These are phyloP conservation scores for Tricholoma hemisulphureum DNA, from an alignment of 768 basidiomycete species.

Conservation along the genomic window DNA sequence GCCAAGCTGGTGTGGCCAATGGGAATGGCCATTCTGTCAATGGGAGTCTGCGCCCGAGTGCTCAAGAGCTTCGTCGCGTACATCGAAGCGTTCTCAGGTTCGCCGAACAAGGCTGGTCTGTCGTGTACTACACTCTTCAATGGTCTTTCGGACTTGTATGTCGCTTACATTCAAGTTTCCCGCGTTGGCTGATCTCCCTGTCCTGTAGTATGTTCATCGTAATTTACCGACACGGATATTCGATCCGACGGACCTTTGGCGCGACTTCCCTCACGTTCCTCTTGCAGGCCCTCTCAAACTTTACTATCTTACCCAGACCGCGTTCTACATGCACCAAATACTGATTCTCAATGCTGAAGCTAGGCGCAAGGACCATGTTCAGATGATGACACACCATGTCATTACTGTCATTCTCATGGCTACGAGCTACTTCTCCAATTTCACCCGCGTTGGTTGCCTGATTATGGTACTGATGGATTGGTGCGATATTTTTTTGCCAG, in stretches of 20 bases:
- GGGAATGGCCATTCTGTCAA: conserved; percentile 25
- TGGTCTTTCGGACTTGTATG: conserved; percentile 82
- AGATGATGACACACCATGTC: conserved; percentile 96
- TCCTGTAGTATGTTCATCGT: conserved; percentile 71
- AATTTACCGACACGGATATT: conserved; percentile 66
- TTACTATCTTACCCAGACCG: conserved; percentile 83
- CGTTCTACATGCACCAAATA: conserved; percentile 91
- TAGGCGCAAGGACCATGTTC: conserved; percentile 85
- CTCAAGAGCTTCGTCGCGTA: conserved; percentile 57
- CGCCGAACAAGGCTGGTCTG: conserved; percentile 93
- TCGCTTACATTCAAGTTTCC: conserved; percentile 23
- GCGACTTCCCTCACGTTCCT: conserved; percentile 77
- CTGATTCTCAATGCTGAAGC: conserved; percentile 92
- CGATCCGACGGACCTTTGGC: conserved; percentile 69
- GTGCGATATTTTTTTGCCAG: conserved; percentile 90
- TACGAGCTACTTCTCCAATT: conserved; percentile 76
- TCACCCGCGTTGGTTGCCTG: conserved; percentile 85
- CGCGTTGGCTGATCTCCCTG: conserved; percentile 11
- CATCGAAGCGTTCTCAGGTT: conserved; percentile 80
- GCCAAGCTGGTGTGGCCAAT: conserved; percentile 33
- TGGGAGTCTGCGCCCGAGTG: conserved; percentile 18
- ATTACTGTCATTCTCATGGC: conserved; percentile 81
- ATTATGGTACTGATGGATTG: conserved; percentile 93
- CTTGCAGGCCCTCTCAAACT: conserved; percentile 82
- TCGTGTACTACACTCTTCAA: conserved; percentile 74